Base-by-base conservation (phyloP, 768 basidiomycete species). In the Suillus lakei region DNA sequence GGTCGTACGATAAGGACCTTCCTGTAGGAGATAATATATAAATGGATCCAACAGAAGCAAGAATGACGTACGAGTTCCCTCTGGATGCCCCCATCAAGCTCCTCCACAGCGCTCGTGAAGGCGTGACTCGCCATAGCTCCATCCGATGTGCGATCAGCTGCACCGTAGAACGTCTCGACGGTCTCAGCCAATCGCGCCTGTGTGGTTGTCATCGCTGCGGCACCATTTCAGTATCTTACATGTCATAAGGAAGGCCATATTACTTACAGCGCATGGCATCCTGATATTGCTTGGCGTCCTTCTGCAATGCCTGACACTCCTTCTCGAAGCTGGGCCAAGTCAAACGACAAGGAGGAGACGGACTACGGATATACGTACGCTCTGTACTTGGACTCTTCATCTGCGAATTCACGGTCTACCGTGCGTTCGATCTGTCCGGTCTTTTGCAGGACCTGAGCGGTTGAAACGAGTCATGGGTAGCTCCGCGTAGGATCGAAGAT, bases 381-480 rank as follows among this genome's bases (percentile, higher is more conserved):
- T 81, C 89, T 88, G 83, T 89, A 98, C 75, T 96, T 93, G 56
- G 89, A 87, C 76, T 98, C 95, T 77, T 98, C 96, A 64, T 96
- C 91, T 16, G 90, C 84, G 72, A 98, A 99, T 73, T 99, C 96
- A 59, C 93, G 83, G 78, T 99, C 97, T 30, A 98, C 87, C 0
- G 97, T 99, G 34, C 96, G 85, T 76, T 99, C 97, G 66, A 99
- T 95, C 79, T 98, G 96, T 63, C 97, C 97, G 1, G 96, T 97
- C 88, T 98, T 98, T 84, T 98, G 96, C 76, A 97, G 85, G 71
- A 99, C 85, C 93, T 95, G 74, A 50, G 60, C 1, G 5, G 56
- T 39, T 58, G 26, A 18, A 66, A 50, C 23, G 61, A 56, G 59
- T 50, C 61, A 60, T 62, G 61, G 38, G 34, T 39, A 39, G 23